Evolutionary conservation across 2,329 filamentous ascomycete species (phyloP), one percentile per base, ranked within the genome.

Genomic region (Phyllachora maydis): DNA sequence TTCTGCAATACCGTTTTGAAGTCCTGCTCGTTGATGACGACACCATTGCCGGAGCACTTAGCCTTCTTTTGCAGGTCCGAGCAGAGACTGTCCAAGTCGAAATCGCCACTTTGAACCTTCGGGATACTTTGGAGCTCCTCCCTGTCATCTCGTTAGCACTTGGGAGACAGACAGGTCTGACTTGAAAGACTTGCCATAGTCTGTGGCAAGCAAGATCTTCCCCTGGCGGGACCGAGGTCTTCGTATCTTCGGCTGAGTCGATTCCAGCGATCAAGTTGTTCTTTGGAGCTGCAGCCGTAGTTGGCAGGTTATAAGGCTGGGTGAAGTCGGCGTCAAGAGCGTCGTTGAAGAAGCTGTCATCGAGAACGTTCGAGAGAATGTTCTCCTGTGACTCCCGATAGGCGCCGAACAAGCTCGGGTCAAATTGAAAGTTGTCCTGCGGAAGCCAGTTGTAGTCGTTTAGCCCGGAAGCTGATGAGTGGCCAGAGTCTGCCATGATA

Each of bases 31-130:
- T 82, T 74, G 13, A 98, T 77, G 11, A 92, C 79, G 8, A 90
- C 79, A 10, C 88, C 85, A 11, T 63, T 74, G 35, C 91, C 78
- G 1, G 82, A 91, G 47, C 88, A 98, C 42, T 85, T 88, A 28
- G 88, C 88, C 54, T 98, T 98, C 45, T 83, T 78, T 33, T 85
- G 78, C 9, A 98, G 65, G 43, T 98, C 83, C 4, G 75, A 76
- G 52, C 88, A 98, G 13, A 98, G 63, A 16, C 74, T 71, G 41
- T 98, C 88, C 23, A 98, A 74, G 35, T 98, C 88, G 33, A 95
- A 81, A 36, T 90, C 83, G 36, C 83, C 83, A 28, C 67, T 77
- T 41, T 83, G 76, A 36, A 91, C 88, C 43, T 76, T 82, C 29
- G 81, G 72, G 46, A 82, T 90, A 17, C 64, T 67, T 52, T 90